These are phyloP conservation scores for Teunomyces gatunensis DNA, from an alignment of 805 yeast genomes.

Conservation along the genomic window DNA sequence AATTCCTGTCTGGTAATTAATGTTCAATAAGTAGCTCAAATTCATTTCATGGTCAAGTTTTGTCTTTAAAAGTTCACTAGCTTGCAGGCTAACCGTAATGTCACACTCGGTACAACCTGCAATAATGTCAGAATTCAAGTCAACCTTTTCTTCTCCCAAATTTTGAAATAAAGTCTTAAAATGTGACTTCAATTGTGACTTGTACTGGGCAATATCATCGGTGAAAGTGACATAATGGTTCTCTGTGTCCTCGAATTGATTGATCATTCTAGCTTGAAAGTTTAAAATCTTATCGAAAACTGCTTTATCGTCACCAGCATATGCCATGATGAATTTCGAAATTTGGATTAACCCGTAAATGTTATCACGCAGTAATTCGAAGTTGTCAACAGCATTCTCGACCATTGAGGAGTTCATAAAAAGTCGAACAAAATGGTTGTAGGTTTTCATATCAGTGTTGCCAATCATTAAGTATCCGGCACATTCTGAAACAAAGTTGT, in stretches of 20 bases:
- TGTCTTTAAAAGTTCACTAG: background rate
- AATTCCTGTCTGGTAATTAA: conserved; percentile 25
- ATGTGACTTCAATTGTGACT: conserved; percentile 4
- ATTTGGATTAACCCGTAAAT: conserved; percentile 29
- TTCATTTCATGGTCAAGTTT: conserved; percentile 18
- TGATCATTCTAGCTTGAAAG: conserved; percentile 28
- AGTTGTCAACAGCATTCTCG: conserved; percentile 21
- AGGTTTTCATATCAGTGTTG: conserved; percentile 7
- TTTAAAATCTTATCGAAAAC: conserved; percentile 21
- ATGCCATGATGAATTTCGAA: conserved; percentile 20
- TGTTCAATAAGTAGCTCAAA: conserved; percentile 26
- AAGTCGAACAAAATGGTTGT: conserved; percentile 7
- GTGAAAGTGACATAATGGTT: conserved; percentile 32
- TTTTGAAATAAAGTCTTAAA: conserved; percentile 11
- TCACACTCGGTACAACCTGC: conserved; percentile 10
- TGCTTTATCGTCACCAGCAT: conserved; percentile 8
- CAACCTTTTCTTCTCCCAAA: conserved; percentile 1
- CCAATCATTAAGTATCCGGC: conserved; percentile 17
- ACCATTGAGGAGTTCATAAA: conserved; percentile 32
- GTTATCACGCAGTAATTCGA: conserved; percentile 29
- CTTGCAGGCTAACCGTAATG: background rate
- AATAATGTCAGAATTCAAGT: conserved; percentile 12
- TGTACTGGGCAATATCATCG: conserved; percentile 10
- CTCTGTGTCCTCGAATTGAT: conserved; percentile 39
- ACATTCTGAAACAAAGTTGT: conserved; percentile 31